phyloP scores from a whole-genome alignment of 1,139 yeast genomes.

The Blastobotrys persicus region DNA sequence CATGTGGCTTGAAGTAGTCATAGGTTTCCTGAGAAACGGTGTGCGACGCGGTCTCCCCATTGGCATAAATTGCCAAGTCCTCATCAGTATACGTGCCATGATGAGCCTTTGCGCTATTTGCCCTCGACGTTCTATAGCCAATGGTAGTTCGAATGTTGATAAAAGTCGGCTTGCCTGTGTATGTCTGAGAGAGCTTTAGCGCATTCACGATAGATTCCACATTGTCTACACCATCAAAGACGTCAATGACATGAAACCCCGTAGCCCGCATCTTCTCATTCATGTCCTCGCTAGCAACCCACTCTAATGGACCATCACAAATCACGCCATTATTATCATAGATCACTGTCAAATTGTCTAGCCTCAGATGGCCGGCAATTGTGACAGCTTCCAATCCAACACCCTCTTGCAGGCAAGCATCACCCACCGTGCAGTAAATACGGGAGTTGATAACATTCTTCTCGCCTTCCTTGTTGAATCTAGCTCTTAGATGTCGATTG shows the following conservation, averaged over 20 bases:
- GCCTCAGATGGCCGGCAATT: conserved; percentile 40
- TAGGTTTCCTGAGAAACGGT: conserved; percentile 73
- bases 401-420: conserved; percentile 45
- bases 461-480: conserved; percentile 38
- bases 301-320: conserved; percentile 41
- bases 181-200: conserved; percentile 29
- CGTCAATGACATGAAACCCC: conserved; percentile 15
- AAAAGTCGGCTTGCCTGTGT: conserved; percentile 37
- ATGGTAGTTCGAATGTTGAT: conserved; percentile 38
- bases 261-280: conserved; percentile 36
- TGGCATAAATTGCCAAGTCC: conserved; percentile 75
- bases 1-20: conserved; percentile 56
- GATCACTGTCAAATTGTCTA: conserved; percentile 39
- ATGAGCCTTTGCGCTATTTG: conserved; percentile 34
- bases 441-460: conserved; percentile 32
- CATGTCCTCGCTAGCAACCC: conserved; percentile 36
- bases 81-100: conserved; percentile 75
- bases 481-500: conserved; percentile 37
- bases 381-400: conserved; percentile 41
- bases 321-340: conserved; percentile 42
- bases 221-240: conserved; percentile 12
- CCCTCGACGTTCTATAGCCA: conserved; percentile 36
- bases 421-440: conserved; percentile 40
- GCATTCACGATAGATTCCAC: conserved; percentile 32
- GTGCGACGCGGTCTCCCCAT: conserved; percentile 69